These are phyloP conservation scores for Rhipidocladum racemiflorum DNA, from an alignment of 176 grass and related monocot genomes.

Conservation along the genomic window DNA sequence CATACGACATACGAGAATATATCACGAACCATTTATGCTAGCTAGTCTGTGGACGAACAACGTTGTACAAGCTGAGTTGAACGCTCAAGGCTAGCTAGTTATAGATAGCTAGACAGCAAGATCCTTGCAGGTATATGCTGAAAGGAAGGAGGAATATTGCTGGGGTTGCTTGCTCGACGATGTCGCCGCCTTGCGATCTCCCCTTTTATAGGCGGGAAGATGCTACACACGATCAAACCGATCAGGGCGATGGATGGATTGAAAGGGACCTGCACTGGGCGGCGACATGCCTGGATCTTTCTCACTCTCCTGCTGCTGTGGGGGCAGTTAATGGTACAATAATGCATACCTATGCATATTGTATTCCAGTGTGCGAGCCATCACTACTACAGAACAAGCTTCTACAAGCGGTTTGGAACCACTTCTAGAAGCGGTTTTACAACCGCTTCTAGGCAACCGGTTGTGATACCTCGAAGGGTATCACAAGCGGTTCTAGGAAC, in stretches of 20 bases:
- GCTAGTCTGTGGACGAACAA: not conserved
- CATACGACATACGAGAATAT: not conserved
- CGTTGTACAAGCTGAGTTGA: not conserved
- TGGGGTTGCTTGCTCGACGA: conserved; percentile 9
- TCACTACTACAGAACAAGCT: too few relatives aligned
- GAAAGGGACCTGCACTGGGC: conserved; percentile 34
- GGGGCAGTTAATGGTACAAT: conserved; percentile 20
- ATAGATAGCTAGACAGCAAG: not conserved
- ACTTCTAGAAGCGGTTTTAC: too few relatives aligned
- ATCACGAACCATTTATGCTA: conserved; percentile 10
- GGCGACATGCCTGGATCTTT: conserved; percentile 9
- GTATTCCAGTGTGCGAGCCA: not conserved
- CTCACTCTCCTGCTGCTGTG: not conserved
- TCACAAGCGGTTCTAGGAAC: too few relatives aligned
- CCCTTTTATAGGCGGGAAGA: conserved; percentile 41
- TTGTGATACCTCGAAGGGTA: too few relatives aligned
- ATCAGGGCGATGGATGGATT: not conserved
- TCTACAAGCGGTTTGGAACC: too few relatives aligned
- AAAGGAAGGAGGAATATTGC: not conserved
- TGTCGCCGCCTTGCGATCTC: not conserved
- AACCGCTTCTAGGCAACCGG: too few relatives aligned
- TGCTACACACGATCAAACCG: not conserved
- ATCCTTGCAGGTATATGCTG: not conserved
- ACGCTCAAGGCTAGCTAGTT: not conserved
- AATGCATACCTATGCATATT: not conserved